phyloP scores from a whole-genome alignment of 2,329 filamentous ascomycete species.

The Cercospora janseana region DNA sequence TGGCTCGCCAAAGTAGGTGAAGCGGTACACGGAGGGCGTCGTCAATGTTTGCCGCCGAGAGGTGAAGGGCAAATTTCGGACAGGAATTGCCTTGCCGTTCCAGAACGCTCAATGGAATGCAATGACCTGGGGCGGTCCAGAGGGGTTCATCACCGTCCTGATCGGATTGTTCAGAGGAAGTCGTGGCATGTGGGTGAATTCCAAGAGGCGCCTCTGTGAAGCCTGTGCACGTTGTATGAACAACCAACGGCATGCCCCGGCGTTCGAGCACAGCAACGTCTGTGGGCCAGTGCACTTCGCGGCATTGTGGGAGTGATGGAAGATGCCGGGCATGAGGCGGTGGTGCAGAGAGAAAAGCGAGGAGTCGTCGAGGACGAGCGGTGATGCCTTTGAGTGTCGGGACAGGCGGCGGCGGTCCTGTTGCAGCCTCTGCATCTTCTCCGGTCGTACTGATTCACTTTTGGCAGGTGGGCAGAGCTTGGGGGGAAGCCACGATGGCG shows the following conservation, averaged over 20 bases:
- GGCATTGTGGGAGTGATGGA: background rate
- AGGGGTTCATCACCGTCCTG: background rate
- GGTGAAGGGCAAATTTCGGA: constrained; percentile 10
- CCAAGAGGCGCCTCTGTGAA: background rate
- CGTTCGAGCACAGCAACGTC: background rate
- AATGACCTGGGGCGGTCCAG: background rate
- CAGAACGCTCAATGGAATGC: constrained; percentile 10
- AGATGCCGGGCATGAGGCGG: background rate
- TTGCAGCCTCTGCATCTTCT: constrained; percentile 1
- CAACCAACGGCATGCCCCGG: constrained; percentile 1
- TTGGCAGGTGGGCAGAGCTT: background rate
- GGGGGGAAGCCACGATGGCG: constrained; percentile 9
- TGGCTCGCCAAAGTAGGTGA: background rate
- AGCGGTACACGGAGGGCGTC: background rate
- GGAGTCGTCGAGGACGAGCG: background rate
- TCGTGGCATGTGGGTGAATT: background rate
- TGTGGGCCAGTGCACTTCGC: background rate
- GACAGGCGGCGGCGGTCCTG: background rate
- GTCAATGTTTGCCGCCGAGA: background rate
- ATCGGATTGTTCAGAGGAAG: constrained; percentile 6
- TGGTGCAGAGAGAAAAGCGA: background rate
- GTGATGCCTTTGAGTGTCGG: background rate
- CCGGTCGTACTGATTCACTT: constrained; percentile 11
- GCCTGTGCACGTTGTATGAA: constrained; percentile 5
- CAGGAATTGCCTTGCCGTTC: constrained; percentile 14